Conservation (phyloP, 75 land plant species). For the Isoetes taiwanensis region DNA sequence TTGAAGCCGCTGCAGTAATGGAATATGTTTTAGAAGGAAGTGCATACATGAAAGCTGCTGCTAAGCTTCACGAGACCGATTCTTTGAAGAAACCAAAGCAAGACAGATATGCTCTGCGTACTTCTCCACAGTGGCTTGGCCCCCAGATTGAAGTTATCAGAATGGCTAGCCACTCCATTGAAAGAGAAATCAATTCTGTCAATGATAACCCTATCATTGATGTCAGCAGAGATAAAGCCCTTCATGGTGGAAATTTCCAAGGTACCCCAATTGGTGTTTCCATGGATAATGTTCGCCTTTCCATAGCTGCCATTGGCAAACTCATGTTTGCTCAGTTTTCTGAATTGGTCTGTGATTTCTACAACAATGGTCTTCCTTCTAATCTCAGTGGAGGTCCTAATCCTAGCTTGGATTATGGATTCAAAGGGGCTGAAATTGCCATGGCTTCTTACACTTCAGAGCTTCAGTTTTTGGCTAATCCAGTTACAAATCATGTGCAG, state of each 20-base stretch:
- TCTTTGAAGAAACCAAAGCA: constrained; percentile 83
- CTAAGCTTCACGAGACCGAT: constrained; percentile 47
- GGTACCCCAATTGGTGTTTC: constrained; percentile 84
- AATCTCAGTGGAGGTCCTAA: constrained; percentile 44
- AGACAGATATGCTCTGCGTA: constrained; percentile 70
- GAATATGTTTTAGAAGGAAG: constrained; percentile 43
- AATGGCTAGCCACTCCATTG: constrained; percentile 46
- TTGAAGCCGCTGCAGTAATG: constrained; percentile 85
- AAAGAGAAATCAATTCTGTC: constrained; percentile 77
- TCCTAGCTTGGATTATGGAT: constrained; percentile 75
- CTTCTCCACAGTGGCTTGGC: constrained; percentile 80
- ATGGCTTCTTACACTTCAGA: constrained; percentile 84
- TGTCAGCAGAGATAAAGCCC: constrained; percentile 60
- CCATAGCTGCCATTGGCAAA: constrained; percentile 41
- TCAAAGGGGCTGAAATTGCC: constrained; percentile 77
- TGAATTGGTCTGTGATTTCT: constrained; percentile 40
- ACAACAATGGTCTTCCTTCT: constrained; percentile 60
- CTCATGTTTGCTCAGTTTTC: constrained; percentile 32
- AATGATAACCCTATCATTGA: constrained; percentile 54
- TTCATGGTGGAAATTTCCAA: constrained; percentile 85
- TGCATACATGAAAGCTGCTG: constrained; percentile 30
- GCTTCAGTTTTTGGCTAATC: constrained; percentile 69
- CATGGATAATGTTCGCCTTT: constrained; percentile 27
- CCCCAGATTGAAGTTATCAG: constrained; percentile 76
- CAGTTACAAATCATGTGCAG: constrained; percentile 64